Percentiles rank a stretch among this genome's conserved stretches.
Conservation (phyloP, 1,139 yeast genomes). For the Debaryomyces fabryi region DNA sequence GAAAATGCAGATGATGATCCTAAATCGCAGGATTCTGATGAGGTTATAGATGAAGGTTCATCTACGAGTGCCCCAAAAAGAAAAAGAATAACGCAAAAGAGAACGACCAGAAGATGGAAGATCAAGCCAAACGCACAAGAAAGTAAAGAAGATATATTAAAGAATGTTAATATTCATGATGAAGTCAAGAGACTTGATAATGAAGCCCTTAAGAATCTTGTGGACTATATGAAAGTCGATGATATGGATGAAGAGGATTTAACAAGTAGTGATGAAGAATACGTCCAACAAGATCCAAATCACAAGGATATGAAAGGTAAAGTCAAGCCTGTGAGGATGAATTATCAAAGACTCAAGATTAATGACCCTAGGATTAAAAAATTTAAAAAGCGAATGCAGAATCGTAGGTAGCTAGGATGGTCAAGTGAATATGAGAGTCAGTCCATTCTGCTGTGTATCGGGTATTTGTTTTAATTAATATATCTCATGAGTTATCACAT, state of each 20-base stretch:
- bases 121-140: conserved; percentile 46
- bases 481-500: not conserved
- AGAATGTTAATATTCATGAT: conserved; percentile 43
- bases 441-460: not conserved
- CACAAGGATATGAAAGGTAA: conserved; percentile 22
- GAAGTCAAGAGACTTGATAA: conserved; percentile 36
- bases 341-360: conserved; percentile 46
- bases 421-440: not conserved
- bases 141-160: conserved; percentile 29
- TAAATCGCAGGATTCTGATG: conserved; percentile 16
- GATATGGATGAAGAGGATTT: conserved; percentile 25
- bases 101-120: conserved; percentile 64
- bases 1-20: conserved; percentile 18
- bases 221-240: conserved; percentile 25
- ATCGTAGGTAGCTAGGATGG: conserved; percentile 1
- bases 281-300: conserved; percentile 13
- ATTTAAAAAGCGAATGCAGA: conserved; percentile 24
- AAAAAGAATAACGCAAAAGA: conserved; percentile 55
- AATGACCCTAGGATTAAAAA: conserved; percentile 39
- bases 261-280: conserved; percentile 22
- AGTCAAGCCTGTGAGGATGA: conserved; percentile 38
- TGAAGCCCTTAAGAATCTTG: conserved; percentile 22
- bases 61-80: conserved; percentile 17
- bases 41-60: conserved; percentile 16
- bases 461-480: not conserved